Percentiles rank a stretch among this genome's conserved stretches.
Evolutionary conservation across 352 stramenopile species (phyloP).

Genomic region (Globisporangium solare): DNA sequence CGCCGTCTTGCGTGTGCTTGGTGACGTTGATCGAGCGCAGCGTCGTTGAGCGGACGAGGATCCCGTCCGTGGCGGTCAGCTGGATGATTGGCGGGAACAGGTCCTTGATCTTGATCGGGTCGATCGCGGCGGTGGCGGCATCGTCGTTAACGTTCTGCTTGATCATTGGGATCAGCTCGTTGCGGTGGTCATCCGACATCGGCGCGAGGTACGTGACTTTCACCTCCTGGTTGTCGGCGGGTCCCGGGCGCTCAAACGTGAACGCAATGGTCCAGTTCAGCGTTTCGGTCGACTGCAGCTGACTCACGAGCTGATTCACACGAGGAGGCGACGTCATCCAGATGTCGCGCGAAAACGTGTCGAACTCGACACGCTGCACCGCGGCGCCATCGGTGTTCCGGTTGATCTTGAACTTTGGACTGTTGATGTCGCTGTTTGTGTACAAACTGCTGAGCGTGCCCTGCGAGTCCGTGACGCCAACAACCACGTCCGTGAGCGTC

Average conservation of each 20-base stretch:
- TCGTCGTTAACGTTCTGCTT: conserved; percentile 42
- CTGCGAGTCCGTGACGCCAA: conserved; percentile 71
- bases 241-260: conserved; percentile 61
- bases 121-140: conserved; percentile 19
- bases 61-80: conserved; percentile 59
- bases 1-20: conserved; percentile 47
- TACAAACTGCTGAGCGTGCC: conserved; percentile 77
- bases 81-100: conserved; percentile 69
- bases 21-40: conserved; percentile 52
- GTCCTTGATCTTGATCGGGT: conserved; percentile 40
- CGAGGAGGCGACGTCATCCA: conserved; percentile 73
- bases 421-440: conserved; percentile 70
- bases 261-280: conserved; percentile 77
- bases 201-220: conserved; percentile 39
- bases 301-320: conserved; percentile 56
- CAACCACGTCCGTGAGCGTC: conserved; percentile 50
- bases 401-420: conserved; percentile 55
- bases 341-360: conserved; percentile 69
- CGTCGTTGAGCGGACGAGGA: conserved; percentile 46
- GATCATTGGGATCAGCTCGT: conserved; percentile 69
- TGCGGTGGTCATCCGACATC: conserved; percentile 58
- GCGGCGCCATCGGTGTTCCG: conserved; percentile 67
- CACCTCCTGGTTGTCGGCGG: conserved; percentile 52
- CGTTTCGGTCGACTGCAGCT: conserved; percentile 60
- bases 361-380: conserved; percentile 75